Evolutionary conservation across 2,329 filamentous ascomycete species (phyloP).

Genomic region (Ascochyta clinopodiicola): DNA sequence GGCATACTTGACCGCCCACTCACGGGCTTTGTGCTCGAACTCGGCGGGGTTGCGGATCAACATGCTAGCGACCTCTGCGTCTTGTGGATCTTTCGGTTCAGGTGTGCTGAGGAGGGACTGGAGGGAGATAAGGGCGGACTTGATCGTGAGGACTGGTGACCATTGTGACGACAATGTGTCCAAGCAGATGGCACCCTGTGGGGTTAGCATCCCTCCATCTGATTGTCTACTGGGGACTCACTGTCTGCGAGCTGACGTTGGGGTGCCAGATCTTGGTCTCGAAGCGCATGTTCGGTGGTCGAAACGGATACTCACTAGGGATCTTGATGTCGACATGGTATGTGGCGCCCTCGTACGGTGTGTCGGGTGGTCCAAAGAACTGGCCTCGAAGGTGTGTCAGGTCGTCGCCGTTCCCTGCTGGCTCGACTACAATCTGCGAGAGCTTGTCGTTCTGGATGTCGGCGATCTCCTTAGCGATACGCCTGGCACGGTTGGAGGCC

Average conservation of each 20-base stretch:
- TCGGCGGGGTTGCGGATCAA: constrained; percentile 77
- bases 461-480: constrained; percentile 75
- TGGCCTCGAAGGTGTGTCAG: constrained; percentile 82
- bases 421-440: constrained; percentile 76
- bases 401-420: constrained; percentile 68
- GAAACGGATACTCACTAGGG: constrained; percentile 89
- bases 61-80: constrained; percentile 93
- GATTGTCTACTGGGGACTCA: constrained; percentile 55
- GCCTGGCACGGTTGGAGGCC: constrained; percentile 64
- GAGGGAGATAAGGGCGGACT: constrained; percentile 89
- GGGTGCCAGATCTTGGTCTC: constrained; percentile 96
- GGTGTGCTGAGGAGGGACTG: constrained; percentile 92
- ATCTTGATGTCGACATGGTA: constrained; percentile 87
- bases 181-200: constrained; percentile 91
- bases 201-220: constrained; percentile 27
- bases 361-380: constrained; percentile 87
- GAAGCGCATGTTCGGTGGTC: constrained; percentile 89
- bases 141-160: constrained; percentile 96
- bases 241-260: constrained; percentile 92
- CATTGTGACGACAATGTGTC: constrained; percentile 89
- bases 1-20: constrained; percentile 88
- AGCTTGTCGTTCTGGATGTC: constrained; percentile 77
- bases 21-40: constrained; percentile 81
- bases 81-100: constrained; percentile 95
- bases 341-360: constrained; percentile 87